Evolutionary conservation across 495 filamentous ascomycete species (phyloP).

Genomic region (Astrocystis sublimbata): DNA sequence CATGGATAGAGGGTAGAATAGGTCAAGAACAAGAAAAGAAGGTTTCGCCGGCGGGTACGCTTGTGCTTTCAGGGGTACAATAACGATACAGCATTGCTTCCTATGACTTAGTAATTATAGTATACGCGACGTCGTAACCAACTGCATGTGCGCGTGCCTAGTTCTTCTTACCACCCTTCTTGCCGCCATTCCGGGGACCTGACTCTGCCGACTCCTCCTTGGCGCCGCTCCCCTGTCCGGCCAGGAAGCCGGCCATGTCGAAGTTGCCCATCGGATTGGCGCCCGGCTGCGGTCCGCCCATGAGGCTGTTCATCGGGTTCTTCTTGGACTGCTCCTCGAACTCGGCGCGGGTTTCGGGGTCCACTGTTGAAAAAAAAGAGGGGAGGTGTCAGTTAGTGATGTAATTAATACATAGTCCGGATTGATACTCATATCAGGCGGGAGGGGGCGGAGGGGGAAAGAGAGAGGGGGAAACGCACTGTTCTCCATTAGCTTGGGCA

Average conservation of each 20-base stretch:
- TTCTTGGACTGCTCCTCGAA: slow-evolving; percentile 87
- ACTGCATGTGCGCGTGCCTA: slow-evolving; percentile 22
- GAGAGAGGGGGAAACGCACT: slow-evolving; percentile 62
- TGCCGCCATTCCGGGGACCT: slow-evolving; percentile 25
- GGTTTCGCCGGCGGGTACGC: too few relatives aligned
- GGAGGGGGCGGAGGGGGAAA: too few relatives aligned
- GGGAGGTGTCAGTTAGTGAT: slow-evolving; percentile 6
- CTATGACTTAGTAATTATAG: not conserved
- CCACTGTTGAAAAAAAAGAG: slow-evolving; percentile 63
- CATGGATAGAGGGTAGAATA: too few relatives aligned
- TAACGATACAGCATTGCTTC: too few relatives aligned
- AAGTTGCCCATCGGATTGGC: slow-evolving; percentile 67
- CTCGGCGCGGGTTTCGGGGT: slow-evolving; percentile 88
- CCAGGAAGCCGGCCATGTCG: slow-evolving; percentile 85
- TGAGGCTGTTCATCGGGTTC: slow-evolving; percentile 58
- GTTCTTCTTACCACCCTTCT: slow-evolving; percentile 40
- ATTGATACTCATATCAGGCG: too few relatives aligned
- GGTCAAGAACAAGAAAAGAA: too few relatives aligned
- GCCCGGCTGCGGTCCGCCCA: slow-evolving; percentile 44
- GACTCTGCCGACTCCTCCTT: slow-evolving; percentile 35
- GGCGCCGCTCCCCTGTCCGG: slow-evolving; percentile 43
- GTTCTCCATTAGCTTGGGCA: slow-evolving; percentile 94
- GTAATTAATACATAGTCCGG: too few relatives aligned
- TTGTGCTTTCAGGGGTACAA: too few relatives aligned
- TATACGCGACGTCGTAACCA: not conserved